These are phyloP conservation scores for Aspergillus sp. DNA, from an alignment of 2,329 filamentous ascomycete species.

Conservation along the genomic window DNA sequence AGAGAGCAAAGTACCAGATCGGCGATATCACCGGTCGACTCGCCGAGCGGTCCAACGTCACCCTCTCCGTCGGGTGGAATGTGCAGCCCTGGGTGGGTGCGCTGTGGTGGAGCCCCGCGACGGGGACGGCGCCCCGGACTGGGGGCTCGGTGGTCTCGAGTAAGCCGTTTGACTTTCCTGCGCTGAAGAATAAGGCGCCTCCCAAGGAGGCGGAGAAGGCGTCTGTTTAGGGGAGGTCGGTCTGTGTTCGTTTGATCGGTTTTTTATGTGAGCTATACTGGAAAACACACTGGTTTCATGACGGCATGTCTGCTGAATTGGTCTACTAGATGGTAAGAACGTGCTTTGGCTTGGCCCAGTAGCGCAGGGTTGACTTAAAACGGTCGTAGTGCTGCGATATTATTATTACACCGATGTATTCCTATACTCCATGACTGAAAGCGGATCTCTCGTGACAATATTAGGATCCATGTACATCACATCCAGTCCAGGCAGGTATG, in stretches of 20 bases:
- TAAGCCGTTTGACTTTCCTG: slow-evolving; percentile 55
- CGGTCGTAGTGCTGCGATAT: no score
- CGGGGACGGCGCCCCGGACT: slow-evolving; percentile 51
- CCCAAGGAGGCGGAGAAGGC: slow-evolving; percentile 9
- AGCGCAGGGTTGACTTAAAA: no score
- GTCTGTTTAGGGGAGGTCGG: not conserved
- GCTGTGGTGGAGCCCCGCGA: slow-evolving; percentile 72
- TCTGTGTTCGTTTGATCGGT: not conserved
- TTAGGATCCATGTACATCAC: no score
- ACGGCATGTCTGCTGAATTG: no score
- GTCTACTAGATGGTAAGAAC: no score
- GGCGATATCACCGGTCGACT: slow-evolving; percentile 82
- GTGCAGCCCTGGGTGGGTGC: slow-evolving; percentile 95
- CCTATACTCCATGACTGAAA: no score
- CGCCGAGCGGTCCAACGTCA: slow-evolving; percentile 70
- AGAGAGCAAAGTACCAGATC: slow-evolving; percentile 95
- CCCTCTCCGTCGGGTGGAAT: slow-evolving; percentile 85
- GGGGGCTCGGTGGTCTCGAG: slow-evolving; percentile 51
- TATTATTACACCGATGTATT: no score
- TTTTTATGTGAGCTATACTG: no score
- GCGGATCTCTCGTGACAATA: no score
- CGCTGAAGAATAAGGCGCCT: slow-evolving; percentile 49
- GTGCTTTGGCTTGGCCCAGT: no score
- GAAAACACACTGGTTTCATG: no score
- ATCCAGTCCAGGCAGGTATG: no score